These are phyloP conservation scores for Pichia membranifaciens DNA, from an alignment of 805 yeast genomes.

Conservation along the genomic window DNA sequence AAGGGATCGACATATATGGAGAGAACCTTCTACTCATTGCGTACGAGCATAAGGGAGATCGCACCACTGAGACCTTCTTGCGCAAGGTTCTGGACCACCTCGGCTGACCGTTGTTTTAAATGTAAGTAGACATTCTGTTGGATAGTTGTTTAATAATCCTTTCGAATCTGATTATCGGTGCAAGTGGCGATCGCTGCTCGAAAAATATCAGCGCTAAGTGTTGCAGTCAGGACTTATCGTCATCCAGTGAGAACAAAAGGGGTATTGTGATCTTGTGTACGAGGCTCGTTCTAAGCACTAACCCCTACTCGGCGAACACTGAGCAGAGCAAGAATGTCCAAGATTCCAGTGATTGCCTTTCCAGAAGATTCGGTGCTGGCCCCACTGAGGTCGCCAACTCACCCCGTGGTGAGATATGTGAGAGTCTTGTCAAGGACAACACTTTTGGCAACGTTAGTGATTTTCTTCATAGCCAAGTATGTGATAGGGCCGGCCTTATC, in stretches of 20 bases:
- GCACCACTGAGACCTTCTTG: conserved; percentile 5
- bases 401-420: conserved; percentile 26
- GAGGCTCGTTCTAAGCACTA: too few relatives aligned
- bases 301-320: too few relatives aligned
- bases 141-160: too few relatives aligned
- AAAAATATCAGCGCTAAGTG: too few relatives aligned
- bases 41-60: conserved; percentile 5
- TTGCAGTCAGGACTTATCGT: too few relatives aligned
- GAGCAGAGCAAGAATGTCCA: too few relatives aligned
- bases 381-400: conserved; percentile 6
- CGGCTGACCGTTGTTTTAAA: too few relatives aligned
- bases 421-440: conserved; percentile 31
- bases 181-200: too few relatives aligned
- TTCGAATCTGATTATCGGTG: too few relatives aligned
- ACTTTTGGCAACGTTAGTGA: conserved; percentile 28
- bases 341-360: conserved; percentile 27
- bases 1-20: conserved; percentile 15
- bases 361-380: conserved; percentile 27
- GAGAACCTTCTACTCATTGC: conserved; percentile 19
- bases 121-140: too few relatives aligned
- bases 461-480: conserved; percentile 30
- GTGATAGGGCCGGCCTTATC: conserved; percentile 37
- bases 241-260: too few relatives aligned
- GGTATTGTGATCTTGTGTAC: too few relatives aligned
- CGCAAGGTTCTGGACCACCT: conserved; percentile 9